Conservation (phyloP, 2,329 filamentous ascomycete genomes). For the Cytospora mali region DNA sequence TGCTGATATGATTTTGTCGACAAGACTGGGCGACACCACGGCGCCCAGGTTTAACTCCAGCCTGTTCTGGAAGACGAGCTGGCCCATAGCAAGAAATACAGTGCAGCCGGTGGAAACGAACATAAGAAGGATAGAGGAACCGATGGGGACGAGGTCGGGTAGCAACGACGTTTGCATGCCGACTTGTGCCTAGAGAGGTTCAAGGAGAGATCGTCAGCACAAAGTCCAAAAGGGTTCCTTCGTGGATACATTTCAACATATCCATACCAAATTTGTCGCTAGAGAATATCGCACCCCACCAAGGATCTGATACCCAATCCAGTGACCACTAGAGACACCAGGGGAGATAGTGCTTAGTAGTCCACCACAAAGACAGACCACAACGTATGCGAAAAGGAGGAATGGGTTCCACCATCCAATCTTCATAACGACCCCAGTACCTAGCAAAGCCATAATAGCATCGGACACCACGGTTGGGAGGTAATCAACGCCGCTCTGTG, state of each 20-base stretch:
- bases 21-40: neutral
- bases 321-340: slow-evolving; percentile 37
- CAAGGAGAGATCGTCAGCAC: neutral
- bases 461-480: slow-evolving; percentile 43
- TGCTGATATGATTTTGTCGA: neutral
- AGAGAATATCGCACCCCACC: slow-evolving; percentile 49
- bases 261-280: slow-evolving; percentile 24
- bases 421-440: slow-evolving; percentile 39
- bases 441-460: slow-evolving; percentile 36
- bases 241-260: too few relatives aligned
- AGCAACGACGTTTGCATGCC: slow-evolving; percentile 1
- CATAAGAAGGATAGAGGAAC: neutral
- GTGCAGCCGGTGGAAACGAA: slow-evolving; percentile 37
- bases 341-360: slow-evolving; percentile 42
- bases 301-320: slow-evolving; percentile 53
- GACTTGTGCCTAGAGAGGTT: slow-evolving; percentile 35
- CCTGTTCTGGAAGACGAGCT: slow-evolving; percentile 44
- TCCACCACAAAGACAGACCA: slow-evolving; percentile 42
- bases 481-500: slow-evolving; percentile 43
- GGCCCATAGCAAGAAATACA: slow-evolving; percentile 49
- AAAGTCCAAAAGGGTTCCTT: neutral
- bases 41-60: slow-evolving; percentile 29
- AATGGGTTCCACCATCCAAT: slow-evolving; percentile 36
- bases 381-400: slow-evolving; percentile 36
- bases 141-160: neutral